Conservation (phyloP, 2,329 filamentous ascomycete species). For the Ophiostoma pallidulum region DNA sequence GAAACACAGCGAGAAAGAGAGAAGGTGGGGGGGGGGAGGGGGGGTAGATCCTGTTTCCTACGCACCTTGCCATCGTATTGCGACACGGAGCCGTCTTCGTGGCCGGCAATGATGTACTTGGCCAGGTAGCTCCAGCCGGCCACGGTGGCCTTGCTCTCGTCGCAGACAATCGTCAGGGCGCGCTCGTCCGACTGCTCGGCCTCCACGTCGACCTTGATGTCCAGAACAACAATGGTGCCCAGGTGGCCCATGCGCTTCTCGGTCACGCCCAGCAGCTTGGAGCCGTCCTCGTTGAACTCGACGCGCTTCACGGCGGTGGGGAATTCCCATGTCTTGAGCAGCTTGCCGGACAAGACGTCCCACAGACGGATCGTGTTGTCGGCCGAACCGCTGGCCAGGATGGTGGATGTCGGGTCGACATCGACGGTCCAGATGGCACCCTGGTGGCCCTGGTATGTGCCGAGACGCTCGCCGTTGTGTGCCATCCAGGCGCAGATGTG, state of each 20-base stretch:
- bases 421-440: slow-evolving; percentile 99
- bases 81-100: slow-evolving; percentile 90
- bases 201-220: slow-evolving; percentile 75
- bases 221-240: slow-evolving; percentile 85
- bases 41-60: too few species aligned
- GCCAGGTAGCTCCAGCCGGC: slow-evolving; percentile 91
- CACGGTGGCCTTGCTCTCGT: slow-evolving; percentile 93
- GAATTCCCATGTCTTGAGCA: slow-evolving; percentile 97
- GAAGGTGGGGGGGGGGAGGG: too few species aligned
- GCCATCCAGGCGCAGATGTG: slow-evolving; percentile 95
- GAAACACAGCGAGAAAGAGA: too few species aligned
- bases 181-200: slow-evolving; percentile 80
- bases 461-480: slow-evolving; percentile 94
- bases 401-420: slow-evolving; percentile 80
- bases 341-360: slow-evolving; percentile 87
- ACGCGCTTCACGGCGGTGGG: slow-evolving; percentile 94
- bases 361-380: slow-evolving; percentile 98
- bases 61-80: slow-evolving; percentile 71
- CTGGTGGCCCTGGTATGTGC: slow-evolving; percentile 93
- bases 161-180: slow-evolving; percentile 77
- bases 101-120: slow-evolving; percentile 94
- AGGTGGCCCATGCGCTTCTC: slow-evolving; percentile 98
- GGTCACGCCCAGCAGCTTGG: slow-evolving; percentile 82
- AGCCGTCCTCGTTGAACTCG: slow-evolving; percentile 93
- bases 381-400: slow-evolving; percentile 90